Conservation (phyloP, 495 filamentous ascomycete genomes). For the Aspergillus mulundensis region DNA sequence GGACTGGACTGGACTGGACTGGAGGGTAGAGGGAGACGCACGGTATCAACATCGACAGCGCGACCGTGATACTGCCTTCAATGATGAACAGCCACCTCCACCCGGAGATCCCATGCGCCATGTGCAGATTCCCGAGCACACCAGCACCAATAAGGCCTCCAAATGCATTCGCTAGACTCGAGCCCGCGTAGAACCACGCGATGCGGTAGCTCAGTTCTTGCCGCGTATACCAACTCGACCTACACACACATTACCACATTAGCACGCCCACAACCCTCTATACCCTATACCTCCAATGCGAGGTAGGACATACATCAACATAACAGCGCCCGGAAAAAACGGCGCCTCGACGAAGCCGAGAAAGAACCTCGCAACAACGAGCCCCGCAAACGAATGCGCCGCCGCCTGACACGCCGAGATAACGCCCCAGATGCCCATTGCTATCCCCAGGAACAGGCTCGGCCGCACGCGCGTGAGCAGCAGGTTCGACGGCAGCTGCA, state of each 20-base stretch:
- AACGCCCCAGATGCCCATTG: constrained; percentile 47
- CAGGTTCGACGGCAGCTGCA: constrained; percentile 59
- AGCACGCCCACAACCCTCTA: no score
- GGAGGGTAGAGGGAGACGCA: constrained; percentile 8
- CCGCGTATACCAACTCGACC: constrained; percentile 48
- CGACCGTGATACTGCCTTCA: constrained; percentile 52
- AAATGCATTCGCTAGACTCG: constrained; percentile 61
- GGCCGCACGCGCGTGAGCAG: constrained; percentile 47
- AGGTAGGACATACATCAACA: constrained; percentile 36
- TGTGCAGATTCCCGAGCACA: constrained; percentile 29
- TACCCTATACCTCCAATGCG: no score
- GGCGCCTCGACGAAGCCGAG: constrained; percentile 59
- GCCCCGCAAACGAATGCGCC: constrained; percentile 51
- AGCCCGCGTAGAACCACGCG: constrained; percentile 60
- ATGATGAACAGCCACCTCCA: constrained; percentile 77
- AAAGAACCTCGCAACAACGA: constrained; percentile 64
- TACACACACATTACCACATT: no score
- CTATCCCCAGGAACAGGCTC: constrained; percentile 26
- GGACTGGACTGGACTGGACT: no score
- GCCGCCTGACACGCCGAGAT: constrained; percentile 62
- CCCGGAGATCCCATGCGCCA: constrained; percentile 52
- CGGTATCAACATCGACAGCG: constrained; percentile 23
- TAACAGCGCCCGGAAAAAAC: constrained; percentile 43
- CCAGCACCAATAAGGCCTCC: constrained; percentile 61
- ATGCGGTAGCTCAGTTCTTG: constrained; percentile 47